A percentile compares a stretch with the other conserved stretches of the same genome.
phyloP scores from a whole-genome alignment of 1,139 yeast genomes.

The Yamadazyma kanchanaburiensis region DNA sequence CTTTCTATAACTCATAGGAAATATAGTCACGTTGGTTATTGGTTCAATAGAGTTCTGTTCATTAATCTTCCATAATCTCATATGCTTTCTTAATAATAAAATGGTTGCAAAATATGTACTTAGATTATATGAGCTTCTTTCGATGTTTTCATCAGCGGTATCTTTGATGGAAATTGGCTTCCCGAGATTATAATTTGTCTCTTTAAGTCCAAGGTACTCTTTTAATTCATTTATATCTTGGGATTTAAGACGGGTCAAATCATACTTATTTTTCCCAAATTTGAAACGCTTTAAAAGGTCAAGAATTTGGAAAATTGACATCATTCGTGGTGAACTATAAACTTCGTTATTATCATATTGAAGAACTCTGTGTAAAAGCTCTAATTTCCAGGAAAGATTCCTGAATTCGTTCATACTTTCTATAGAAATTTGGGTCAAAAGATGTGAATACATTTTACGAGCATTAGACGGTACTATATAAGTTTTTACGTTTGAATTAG shows the following conservation, averaged over 20 bases:
- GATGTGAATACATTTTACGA: slow-evolving; percentile 25
- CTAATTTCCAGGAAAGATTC: slow-evolving; percentile 38
- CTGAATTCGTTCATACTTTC: slow-evolving; percentile 32
- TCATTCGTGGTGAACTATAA: slow-evolving; percentile 39
- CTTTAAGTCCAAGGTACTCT: neutral
- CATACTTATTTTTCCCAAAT: neutral
- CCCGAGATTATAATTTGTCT: slow-evolving; percentile 13
- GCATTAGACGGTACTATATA: slow-evolving; percentile 36
- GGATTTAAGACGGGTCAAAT: neutral
- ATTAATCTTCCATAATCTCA: slow-evolving; percentile 41
- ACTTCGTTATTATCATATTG: slow-evolving; percentile 44
- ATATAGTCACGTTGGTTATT: slow-evolving; percentile 45
- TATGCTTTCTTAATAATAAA: slow-evolving; percentile 45
- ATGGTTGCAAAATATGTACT: slow-evolving; percentile 42
- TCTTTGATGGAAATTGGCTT: slow-evolving; percentile 7
- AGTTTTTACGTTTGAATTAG: slow-evolving; percentile 36
- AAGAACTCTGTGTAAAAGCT: slow-evolving; percentile 49
- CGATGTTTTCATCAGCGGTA: slow-evolving; percentile 2
- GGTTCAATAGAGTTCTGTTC: slow-evolving; percentile 27
- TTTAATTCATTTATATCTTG: slow-evolving; percentile 1
- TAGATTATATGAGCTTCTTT: slow-evolving; percentile 11
- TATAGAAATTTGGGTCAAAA: slow-evolving; percentile 29
- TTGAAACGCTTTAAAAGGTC: slow-evolving; percentile 21
- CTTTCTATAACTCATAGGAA: slow-evolving; percentile 38
- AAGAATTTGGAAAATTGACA: slow-evolving; percentile 49